These are phyloP conservation scores for Pichia kudriavzevii DNA, from an alignment of 1,139 yeast genomes.

Conservation along the genomic window DNA sequence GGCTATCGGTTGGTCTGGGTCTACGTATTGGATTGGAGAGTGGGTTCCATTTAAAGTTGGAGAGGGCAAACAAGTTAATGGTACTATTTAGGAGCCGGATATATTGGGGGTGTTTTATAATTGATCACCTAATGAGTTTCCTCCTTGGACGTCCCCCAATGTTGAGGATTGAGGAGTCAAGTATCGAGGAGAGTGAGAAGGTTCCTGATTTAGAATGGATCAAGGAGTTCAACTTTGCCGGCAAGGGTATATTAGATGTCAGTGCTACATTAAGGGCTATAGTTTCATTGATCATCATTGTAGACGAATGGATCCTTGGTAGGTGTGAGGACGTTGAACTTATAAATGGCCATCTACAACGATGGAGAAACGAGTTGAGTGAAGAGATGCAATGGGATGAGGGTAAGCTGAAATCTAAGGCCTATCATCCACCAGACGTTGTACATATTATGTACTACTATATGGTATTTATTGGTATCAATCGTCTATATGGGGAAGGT, in stretches of 20 bases:
- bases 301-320: slow-evolving; percentile 21
- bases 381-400: slow-evolving; percentile 9
- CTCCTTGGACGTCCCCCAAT: slow-evolving; percentile 54
- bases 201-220: slow-evolving; percentile 46
- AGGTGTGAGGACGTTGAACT: slow-evolving; percentile 1
- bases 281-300: slow-evolving; percentile 37
- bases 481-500: too few species aligned
- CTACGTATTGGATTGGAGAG: slow-evolving; percentile 60
- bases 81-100: slow-evolving; percentile 46
- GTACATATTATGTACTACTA: slow-evolving; percentile 53
- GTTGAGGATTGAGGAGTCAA: slow-evolving; percentile 48
- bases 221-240: slow-evolving; percentile 41
- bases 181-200: slow-evolving; percentile 34
- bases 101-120: slow-evolving; percentile 62
- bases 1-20: slow-evolving; percentile 57
- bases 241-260: slow-evolving; percentile 36
- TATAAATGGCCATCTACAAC: too few species aligned
- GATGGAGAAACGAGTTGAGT: slow-evolving; percentile 10
- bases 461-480: too few species aligned
- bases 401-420: slow-evolving; percentile 44
- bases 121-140: slow-evolving; percentile 56
- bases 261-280: slow-evolving; percentile 25
- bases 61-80: slow-evolving; percentile 12
- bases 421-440: slow-evolving; percentile 41
- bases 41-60: slow-evolving; percentile 55